Conservation (phyloP, 139 green algal genomes). For the Nannochloris sp. region DNA sequence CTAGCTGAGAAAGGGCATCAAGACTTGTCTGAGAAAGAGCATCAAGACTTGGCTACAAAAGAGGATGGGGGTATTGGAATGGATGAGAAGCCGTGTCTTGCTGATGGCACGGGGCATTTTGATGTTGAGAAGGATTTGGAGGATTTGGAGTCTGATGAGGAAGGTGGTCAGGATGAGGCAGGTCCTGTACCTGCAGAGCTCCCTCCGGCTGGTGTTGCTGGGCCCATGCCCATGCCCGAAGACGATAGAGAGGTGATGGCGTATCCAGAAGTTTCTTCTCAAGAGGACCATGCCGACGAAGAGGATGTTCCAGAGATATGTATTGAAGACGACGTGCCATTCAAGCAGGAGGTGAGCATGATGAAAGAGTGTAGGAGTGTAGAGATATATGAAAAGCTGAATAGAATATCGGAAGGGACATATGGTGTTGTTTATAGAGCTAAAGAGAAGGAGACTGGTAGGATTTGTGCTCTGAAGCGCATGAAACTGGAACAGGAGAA, state of each 20-base stretch:
- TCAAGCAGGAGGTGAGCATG: conserved; percentile 27
- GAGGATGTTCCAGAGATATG: too few relatives aligned
- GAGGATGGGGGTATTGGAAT: background rate
- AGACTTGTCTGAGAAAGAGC: background rate
- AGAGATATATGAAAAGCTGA: conserved; percentile 75
- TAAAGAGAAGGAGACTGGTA: conserved; percentile 54
- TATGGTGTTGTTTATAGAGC: conserved; percentile 88
- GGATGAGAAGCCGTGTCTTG: background rate
- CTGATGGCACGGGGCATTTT: background rate
- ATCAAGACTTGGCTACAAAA: background rate
- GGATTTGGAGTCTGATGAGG: background rate
- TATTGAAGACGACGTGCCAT: background rate
- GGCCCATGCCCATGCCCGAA: too few relatives aligned
- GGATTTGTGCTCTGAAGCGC: conserved; percentile 85
- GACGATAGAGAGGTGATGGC: too few relatives aligned
- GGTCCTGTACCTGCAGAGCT: background rate
- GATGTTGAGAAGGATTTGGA: background rate
- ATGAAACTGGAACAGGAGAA: conserved; percentile 91
- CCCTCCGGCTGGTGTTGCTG: too few relatives aligned
- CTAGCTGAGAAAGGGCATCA: background rate
- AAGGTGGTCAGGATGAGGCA: background rate
- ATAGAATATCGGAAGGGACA: conserved; percentile 74
- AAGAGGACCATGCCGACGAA: too few relatives aligned
- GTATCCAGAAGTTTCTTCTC: too few relatives aligned
- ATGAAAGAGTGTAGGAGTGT: conserved; percentile 72